Evolutionary conservation across 495 filamentous ascomycete genomes (phyloP).

Genomic region (Staphylotrichum tortipilum): DNA sequence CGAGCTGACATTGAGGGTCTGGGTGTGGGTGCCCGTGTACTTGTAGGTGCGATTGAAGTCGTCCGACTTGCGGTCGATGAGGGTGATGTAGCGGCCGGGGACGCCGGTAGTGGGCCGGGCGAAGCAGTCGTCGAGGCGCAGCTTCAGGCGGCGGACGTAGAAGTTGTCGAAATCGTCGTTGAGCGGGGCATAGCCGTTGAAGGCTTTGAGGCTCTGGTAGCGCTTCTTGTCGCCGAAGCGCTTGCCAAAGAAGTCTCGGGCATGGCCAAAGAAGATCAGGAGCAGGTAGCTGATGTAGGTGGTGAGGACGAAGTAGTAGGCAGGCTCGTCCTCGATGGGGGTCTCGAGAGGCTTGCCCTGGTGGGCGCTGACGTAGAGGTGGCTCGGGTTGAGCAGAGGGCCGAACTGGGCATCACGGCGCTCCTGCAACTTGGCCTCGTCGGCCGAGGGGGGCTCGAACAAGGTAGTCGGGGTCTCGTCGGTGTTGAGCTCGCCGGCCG

Average conservation of each 20-base stretch:
- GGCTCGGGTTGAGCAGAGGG: slow-evolving; percentile 66
- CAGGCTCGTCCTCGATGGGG: slow-evolving; percentile 88
- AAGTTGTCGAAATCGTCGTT: slow-evolving; percentile 99
- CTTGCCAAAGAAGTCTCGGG: slow-evolving; percentile 97
- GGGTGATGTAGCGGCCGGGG: slow-evolving; percentile 84
- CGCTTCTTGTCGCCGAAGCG: slow-evolving; percentile 69
- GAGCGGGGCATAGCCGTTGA: slow-evolving; percentile 89
- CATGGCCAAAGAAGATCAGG: slow-evolving; percentile 88
- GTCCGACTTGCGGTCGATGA: slow-evolving; percentile 78
- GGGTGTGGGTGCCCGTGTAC: slow-evolving; percentile 81
- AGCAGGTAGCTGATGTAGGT: slow-evolving; percentile 97
- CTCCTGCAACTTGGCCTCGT: slow-evolving; percentile 64
- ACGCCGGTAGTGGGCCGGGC: slow-evolving; percentile 85
- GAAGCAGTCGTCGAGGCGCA: slow-evolving; percentile 95
- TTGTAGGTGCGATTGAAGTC: slow-evolving; percentile 85
- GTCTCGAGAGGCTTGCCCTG: slow-evolving; percentile 67
- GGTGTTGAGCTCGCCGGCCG: slow-evolving; percentile 60
- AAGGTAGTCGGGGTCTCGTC: slow-evolving; percentile 70
- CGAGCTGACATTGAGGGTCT: slow-evolving; percentile 95
- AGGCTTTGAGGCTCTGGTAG: slow-evolving; percentile 73
- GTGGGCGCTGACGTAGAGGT: slow-evolving; percentile 76
- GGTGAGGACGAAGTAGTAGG: slow-evolving; percentile 91
- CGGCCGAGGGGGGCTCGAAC: slow-evolving; percentile 84
- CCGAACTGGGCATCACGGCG: slow-evolving; percentile 88
- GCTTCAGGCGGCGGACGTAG: slow-evolving; percentile 85